These are phyloP conservation scores for Talaromyces nanjingensis DNA, from an alignment of 495 filamentous ascomycete species.

Conservation along the genomic window DNA sequence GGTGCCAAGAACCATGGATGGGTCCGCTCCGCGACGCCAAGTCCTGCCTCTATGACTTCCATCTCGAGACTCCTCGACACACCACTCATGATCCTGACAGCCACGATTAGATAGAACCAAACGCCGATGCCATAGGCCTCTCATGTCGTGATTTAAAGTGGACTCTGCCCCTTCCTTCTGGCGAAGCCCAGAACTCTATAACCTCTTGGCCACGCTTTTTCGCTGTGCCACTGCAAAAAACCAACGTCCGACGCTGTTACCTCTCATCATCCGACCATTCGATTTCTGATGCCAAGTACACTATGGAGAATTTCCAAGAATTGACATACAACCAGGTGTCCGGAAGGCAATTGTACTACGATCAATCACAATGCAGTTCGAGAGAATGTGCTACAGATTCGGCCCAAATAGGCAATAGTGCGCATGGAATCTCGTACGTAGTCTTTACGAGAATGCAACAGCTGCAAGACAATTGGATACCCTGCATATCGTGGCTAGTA, in stretches of 20 bases:
- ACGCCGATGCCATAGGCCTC: neutral
- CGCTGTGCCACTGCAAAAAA: neutral
- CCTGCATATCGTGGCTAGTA: neutral
- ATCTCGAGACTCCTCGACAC: neutral
- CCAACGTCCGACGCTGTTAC: neutral
- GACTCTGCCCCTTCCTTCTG: neutral
- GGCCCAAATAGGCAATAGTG: conserved; percentile 1
- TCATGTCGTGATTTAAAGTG: neutral
- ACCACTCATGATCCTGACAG: neutral
- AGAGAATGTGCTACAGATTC: neutral
- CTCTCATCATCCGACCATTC: neutral
- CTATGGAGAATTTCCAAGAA: neutral
- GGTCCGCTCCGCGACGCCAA: neutral
- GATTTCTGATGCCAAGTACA: neutral
- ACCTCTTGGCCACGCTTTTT: neutral
- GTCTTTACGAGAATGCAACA: neutral
- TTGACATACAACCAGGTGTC: neutral
- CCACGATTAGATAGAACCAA: neutral
- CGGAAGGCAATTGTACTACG: neutral
- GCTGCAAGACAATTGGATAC: conserved; percentile 3
- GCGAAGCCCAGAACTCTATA: neutral
- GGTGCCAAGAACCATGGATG: neutral
- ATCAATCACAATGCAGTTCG: conserved; percentile 1
- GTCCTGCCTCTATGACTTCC: neutral
- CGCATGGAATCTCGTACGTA: neutral